These are phyloP conservation scores for Colletotrichum viniferum DNA, from an alignment of 2,329 filamentous ascomycete genomes.

Conservation along the genomic window DNA sequence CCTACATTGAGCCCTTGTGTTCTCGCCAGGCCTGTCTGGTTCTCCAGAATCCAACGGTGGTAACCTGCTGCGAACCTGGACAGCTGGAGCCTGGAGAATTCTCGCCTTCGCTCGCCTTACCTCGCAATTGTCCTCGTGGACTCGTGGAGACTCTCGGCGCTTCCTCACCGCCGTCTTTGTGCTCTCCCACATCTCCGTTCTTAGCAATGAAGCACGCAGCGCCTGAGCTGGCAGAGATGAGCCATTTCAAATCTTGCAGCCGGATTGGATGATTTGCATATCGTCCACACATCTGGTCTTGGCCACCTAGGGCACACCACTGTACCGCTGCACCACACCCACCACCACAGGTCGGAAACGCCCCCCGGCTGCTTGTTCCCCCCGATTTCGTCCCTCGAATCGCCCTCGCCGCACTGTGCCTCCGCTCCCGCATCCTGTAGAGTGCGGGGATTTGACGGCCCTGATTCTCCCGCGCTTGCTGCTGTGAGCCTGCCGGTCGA, in stretches of 20 bases:
- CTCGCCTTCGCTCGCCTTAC: not conserved
- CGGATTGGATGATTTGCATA: conserved; percentile 3
- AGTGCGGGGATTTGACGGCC: conserved; percentile 22
- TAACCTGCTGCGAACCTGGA: not conserved
- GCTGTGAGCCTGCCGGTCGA: not conserved
- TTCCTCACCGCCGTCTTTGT: conserved; percentile 21
- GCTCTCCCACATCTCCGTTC: not conserved
- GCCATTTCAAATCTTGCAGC: conserved; percentile 4
- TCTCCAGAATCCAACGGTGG: not conserved
- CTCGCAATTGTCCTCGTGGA: conserved; percentile 18
- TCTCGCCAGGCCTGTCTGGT: not conserved
- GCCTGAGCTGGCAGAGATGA: conserved; percentile 10
- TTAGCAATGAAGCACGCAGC: not conserved
- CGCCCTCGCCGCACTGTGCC: conserved; percentile 11
- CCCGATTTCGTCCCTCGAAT: conserved; percentile 8
- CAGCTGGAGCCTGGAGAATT: not conserved
- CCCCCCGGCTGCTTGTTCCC: conserved; percentile 2
- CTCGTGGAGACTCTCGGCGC: conserved; percentile 18
- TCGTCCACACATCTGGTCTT: not conserved
- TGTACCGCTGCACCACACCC: conserved; percentile 11
- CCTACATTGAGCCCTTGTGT: conserved; percentile 1
- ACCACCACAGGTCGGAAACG: conserved; percentile 3
- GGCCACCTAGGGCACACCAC: not conserved
- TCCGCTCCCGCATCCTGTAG: conserved; percentile 18
- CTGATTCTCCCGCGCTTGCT: conserved; percentile 18